Evolutionary conservation across 345 rosid genomes (phyloP), one percentile per base, ranked within the genome.

Genomic region (Eutrema japonicum): DNA sequence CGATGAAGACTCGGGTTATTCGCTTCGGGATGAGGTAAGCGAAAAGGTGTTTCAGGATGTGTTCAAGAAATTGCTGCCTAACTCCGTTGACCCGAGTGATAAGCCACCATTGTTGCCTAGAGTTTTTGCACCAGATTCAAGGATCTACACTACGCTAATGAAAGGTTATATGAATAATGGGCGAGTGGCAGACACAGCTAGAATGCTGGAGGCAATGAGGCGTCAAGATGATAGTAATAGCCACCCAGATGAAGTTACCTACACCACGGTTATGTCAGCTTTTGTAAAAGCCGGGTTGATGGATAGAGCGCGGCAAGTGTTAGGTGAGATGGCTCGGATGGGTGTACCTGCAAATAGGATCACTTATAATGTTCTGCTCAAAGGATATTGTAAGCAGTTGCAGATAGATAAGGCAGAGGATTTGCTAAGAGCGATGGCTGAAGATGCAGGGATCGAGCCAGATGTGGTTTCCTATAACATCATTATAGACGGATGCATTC

Each of bases 141-240:
- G 98, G 73, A 85, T 89, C 29, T 93, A 91, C 83, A 89, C 98
- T 0, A 93, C 94, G 46, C 49, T 93, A 41, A 93, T 93, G 98
- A 93, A 93, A 83, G 98, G 98, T 71, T 93, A 93, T 61, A 94
- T 94, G 98, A 88, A 86, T 71, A 82, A 75, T 29, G 90, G 98
- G 11, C 88, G 95, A 5, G 91, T 88, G 38, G 74, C 74, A 0
- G 93, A 91, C 52, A 87, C 95, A 0, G 90, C 87, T 38, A 84
- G 93, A 49, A 88, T 82, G 91, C 81, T 94, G 6, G 97, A 91
- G 83, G 98, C 97, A 6, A 94, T 91, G 97, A 81, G 86, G 68
- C 79, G 59, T 63, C 89, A 89, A 71, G 93, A 84, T 48, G 89
- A 88, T 70, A 76, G 54, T 3, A 77, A 78, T 0, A 88, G 96